A percentile compares a stretch with the other conserved stretches of the same genome.
phyloP scores from a whole-genome alignment of 164 flowering plant species.

The Echeveria elegans region DNA sequence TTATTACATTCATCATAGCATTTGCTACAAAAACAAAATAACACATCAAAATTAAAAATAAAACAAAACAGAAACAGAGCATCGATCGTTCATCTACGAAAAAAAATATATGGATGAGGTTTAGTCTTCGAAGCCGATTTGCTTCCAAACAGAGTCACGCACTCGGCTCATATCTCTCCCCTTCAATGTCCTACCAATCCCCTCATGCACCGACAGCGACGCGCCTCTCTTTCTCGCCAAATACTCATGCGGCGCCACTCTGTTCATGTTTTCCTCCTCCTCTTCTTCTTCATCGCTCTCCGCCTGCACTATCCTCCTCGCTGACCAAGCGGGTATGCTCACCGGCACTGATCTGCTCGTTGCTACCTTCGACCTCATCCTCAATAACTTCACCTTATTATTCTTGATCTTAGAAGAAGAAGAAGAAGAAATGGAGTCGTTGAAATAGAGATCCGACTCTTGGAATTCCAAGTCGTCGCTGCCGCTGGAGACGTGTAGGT shows the following conservation, averaged over 20 bases:
- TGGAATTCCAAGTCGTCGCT: neutral
- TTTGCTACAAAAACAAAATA: no score
- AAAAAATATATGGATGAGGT: neutral
- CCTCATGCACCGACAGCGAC: slow-evolving; percentile 7
- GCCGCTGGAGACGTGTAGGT: neutral
- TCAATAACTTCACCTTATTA: neutral
- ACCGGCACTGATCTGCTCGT: slow-evolving; percentile 1
- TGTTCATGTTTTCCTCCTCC: neutral
- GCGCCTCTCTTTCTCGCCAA: slow-evolving; percentile 1
- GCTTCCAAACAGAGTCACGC: neutral
- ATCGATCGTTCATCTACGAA: neutral
- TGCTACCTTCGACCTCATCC: neutral
- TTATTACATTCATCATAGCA: no score
- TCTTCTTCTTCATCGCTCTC: neutral
- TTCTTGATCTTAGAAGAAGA: neutral
- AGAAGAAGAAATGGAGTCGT: neutral
- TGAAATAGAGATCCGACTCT: neutral
- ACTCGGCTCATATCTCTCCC: slow-evolving; percentile 8
- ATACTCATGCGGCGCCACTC: slow-evolving; percentile 2
- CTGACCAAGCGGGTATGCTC: neutral
- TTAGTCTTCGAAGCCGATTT: slow-evolving; percentile 1
- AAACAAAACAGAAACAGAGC: no score
- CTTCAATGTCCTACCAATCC: slow-evolving; percentile 6
- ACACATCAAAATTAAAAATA: no score
- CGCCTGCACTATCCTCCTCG: neutral